Evolutionary conservation across 768 basidiomycete species (phyloP).

Genomic region (Rhodotorula graminis): DNA sequence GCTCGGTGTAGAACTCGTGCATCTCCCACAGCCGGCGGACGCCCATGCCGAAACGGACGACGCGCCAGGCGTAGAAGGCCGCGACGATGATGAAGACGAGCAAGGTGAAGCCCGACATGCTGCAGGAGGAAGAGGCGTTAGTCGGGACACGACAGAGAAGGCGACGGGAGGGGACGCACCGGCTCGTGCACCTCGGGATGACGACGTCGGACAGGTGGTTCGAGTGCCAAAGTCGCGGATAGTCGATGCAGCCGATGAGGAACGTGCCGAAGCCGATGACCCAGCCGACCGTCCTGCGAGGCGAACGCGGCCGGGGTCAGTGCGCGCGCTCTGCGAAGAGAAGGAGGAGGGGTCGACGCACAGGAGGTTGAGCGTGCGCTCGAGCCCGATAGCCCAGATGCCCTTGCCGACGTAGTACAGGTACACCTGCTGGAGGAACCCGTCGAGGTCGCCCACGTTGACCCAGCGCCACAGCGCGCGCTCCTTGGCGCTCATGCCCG

Average conservation of each 20-base stretch:
- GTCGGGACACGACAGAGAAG: accelerated
- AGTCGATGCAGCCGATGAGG: constrained; percentile 89
- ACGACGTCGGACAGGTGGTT: constrained; percentile 72
- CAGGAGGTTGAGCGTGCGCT: constrained; percentile 89
- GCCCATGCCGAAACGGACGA: constrained; percentile 69
- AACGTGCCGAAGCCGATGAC: constrained; percentile 99
- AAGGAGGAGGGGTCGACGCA: constrained; percentile 52
- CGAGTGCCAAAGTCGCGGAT: constrained; percentile 67
- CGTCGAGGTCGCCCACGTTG: constrained; percentile 94
- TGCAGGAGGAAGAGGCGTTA: not conserved
- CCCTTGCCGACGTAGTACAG: constrained; percentile 95
- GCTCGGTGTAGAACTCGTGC: constrained; percentile 91
- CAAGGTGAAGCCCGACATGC: constrained; percentile 51
- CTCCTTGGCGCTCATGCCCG: constrained; percentile 51
- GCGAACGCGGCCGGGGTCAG: not conserved
- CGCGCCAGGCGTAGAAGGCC: constrained; percentile 85
- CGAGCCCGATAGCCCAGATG: constrained; percentile 86
- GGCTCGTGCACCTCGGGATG: constrained; percentile 74
- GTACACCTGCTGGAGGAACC: constrained; percentile 77
- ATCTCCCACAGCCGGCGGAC: constrained; percentile 79
- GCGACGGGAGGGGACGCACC: constrained; percentile 68
- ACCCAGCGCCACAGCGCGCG: constrained; percentile 98
- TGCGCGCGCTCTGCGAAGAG: too few species aligned
- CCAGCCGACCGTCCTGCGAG: constrained; percentile 83
- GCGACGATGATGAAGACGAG: constrained; percentile 79